A percentile compares a stretch with the other conserved stretches of the same genome.
These are phyloP conservation scores for Pseudogymnoascus sp. DNA, from an alignment of 2,329 filamentous ascomycete genomes.

Conservation along the genomic window DNA sequence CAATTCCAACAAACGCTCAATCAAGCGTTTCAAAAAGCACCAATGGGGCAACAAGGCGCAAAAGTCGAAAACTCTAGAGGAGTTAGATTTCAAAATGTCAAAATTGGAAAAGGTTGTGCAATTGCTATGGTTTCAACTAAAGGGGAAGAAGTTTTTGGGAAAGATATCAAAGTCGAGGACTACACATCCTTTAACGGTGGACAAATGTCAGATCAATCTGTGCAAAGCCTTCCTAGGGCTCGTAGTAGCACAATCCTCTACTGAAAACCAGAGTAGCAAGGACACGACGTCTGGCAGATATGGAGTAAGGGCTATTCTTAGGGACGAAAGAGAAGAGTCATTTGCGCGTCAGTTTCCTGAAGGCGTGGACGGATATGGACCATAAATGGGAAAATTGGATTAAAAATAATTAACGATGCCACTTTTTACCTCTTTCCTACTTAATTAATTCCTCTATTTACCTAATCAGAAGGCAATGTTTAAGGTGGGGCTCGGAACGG, in stretches of 20 bases:
- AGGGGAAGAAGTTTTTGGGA: background rate
- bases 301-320: too few species aligned
- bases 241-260: too few species aligned
- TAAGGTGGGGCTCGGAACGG: background rate
- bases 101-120: background rate
- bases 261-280: too few species aligned
- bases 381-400: too few species aligned
- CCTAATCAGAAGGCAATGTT: background rate
- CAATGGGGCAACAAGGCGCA: background rate
- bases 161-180: background rate
- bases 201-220: background rate
- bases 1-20: background rate
- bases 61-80: background rate
- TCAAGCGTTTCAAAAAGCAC: background rate
- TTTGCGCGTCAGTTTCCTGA: too few species aligned
- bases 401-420: too few species aligned
- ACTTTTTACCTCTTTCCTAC: too few species aligned
- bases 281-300: too few species aligned
- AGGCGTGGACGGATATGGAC: too few species aligned
- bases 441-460: too few species aligned
- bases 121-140: background rate
- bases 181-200: background rate
- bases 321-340: too few species aligned
- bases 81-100: background rate
- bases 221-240: too few species aligned